A percentile compares a stretch with the other conserved stretches of the same genome.
These are phyloP conservation scores for Rosa hybrid DNA, from an alignment of 331 rosid genomes.

Conservation along the genomic window DNA sequence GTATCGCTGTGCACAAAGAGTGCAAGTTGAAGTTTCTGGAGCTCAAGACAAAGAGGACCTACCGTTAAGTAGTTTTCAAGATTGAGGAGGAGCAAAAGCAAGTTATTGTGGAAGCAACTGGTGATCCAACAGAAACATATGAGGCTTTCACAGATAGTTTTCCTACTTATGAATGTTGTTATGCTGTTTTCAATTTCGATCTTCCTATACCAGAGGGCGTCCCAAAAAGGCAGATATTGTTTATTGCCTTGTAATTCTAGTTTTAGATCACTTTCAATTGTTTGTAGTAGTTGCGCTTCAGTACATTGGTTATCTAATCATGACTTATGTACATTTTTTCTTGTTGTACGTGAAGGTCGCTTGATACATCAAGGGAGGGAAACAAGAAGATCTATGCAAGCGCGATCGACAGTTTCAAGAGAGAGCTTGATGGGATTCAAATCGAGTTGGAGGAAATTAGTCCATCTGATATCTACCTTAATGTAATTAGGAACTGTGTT, in stretches of 20 bases:
- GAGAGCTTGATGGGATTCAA: no score
- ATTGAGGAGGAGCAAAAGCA: constrained; percentile 55
- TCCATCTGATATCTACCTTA: no score
- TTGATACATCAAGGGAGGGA: constrained; percentile 58
- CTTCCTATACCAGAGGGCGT: constrained; percentile 66
- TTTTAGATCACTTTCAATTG: background rate
- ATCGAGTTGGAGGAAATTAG: background rate
- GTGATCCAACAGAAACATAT: constrained; percentile 34
- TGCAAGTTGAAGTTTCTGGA: constrained; percentile 79
- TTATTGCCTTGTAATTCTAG: constrained; percentile 66
- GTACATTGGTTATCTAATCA: background rate
- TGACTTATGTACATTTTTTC: constrained; percentile 2
- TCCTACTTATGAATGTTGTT: constrained; percentile 80
- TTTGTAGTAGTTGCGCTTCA: background rate
- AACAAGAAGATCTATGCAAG: constrained; percentile 41
- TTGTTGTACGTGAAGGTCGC: constrained; percentile 44
- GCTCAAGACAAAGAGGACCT: constrained; percentile 78
- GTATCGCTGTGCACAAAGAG: constrained; percentile 83
- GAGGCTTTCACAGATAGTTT: constrained; percentile 73
- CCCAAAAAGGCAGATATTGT: constrained; percentile 81
- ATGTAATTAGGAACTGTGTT: background rate
- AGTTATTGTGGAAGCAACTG: no score
- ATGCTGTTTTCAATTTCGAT: constrained; percentile 82
- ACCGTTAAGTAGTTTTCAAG: constrained; percentile 66
- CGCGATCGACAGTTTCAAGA: no score